A percentile compares a stretch with the other conserved stretches of the same genome.
Evolutionary conservation across 2,329 filamentous ascomycete species (phyloP).

Genomic region (Zasmidium angulare): DNA sequence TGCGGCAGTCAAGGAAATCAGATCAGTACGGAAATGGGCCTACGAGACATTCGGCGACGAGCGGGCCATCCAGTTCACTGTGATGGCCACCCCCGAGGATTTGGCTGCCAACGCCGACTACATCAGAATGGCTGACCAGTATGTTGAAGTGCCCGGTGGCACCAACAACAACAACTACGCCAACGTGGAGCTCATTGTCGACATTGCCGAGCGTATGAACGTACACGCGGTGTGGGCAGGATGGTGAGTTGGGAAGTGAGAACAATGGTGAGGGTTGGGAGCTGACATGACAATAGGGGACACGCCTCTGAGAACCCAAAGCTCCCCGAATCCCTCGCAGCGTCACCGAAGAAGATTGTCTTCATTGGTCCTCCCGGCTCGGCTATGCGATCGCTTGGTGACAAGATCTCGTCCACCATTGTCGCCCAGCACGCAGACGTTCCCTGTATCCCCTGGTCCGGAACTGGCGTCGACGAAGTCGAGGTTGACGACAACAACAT

Average conservation of each 20-base stretch:
- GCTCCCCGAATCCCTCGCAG: conserved; percentile 90
- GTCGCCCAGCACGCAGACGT: conserved; percentile 96
- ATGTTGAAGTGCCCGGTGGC: conserved; percentile 96
- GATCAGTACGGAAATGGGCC: conserved; percentile 99
- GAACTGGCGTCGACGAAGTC: conserved; percentile 83
- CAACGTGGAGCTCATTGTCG: conserved; percentile 98
- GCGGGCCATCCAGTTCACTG: conserved; percentile 96
- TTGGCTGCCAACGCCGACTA: conserved; percentile 97
- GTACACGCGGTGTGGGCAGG: conserved; percentile 99
- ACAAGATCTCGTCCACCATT: conserved; percentile 99
- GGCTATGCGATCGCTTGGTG: conserved; percentile 96
- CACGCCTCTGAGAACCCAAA: conserved; percentile 99
- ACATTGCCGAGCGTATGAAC: conserved; percentile 96
- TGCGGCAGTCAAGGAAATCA: conserved; percentile 97
- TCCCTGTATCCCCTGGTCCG: conserved; percentile 99
- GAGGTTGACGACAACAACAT: conserved; percentile 77
- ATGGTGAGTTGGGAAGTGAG: conserved; percentile 64
- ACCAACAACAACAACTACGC: conserved; percentile 99
- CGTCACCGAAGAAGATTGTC: conserved; percentile 96
- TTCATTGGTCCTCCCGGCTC: conserved; percentile 98
- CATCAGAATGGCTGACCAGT: conserved; percentile 99
- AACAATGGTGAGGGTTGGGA: background rate
- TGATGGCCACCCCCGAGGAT: conserved; percentile 99
- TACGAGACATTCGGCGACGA: conserved; percentile 99
- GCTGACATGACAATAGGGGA: conserved; percentile 60